These are phyloP conservation scores for Cenchrus purpureus DNA, from an alignment of 176 grass and related monocot species.

Conservation along the genomic window DNA sequence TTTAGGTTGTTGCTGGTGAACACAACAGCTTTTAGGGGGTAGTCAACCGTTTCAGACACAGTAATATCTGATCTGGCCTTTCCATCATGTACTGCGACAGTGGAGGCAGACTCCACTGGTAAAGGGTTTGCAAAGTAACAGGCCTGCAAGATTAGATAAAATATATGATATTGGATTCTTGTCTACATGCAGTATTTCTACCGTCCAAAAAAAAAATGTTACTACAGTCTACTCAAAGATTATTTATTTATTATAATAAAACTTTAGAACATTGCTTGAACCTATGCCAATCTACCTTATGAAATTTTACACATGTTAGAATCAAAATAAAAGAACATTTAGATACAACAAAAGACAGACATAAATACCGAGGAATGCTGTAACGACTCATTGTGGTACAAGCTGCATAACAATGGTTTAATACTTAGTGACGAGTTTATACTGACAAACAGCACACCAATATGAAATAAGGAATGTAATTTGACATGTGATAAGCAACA, in stretches of 20 bases:
- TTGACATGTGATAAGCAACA: background rate
- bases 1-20: slow-evolving; percentile 56
- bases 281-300: background rate
- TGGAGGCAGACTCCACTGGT: slow-evolving; percentile 67
- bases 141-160: slow-evolving; percentile 47
- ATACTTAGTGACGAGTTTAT: slow-evolving; percentile 24
- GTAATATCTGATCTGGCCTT: slow-evolving; percentile 30
- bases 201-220: background rate
- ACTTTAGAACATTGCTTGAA: background rate
- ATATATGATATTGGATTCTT: slow-evolving; percentile 29
- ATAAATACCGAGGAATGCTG: background rate
- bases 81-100: slow-evolving; percentile 41
- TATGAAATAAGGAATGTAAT: background rate
- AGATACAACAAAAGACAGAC: background rate
- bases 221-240: background rate
- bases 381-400: background rate
- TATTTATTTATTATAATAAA: slow-evolving; percentile 14
- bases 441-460: slow-evolving; percentile 4
- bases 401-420: background rate
- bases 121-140: slow-evolving; percentile 71
- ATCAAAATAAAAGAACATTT: background rate
- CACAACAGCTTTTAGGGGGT: slow-evolving; percentile 65
- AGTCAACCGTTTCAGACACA: slow-evolving; percentile 62
- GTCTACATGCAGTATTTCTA: slow-evolving; percentile 11
- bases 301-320: background rate